These are phyloP conservation scores for Colletotrichum tamarilloi DNA, from an alignment of 2,329 filamentous ascomycete genomes.

Conservation along the genomic window DNA sequence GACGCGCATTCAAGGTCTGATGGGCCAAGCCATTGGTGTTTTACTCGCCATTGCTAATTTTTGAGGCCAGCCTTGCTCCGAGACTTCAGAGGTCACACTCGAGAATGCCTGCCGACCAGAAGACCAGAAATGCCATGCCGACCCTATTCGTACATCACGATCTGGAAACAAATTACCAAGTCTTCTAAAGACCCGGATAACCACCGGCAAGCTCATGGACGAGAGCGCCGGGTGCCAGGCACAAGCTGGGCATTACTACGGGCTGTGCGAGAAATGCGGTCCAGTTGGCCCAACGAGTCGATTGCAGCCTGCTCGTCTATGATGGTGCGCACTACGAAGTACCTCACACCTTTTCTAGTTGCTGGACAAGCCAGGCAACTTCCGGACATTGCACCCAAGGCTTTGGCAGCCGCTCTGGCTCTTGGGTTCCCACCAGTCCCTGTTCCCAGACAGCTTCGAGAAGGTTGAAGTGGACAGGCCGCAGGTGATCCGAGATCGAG, in stretches of 20 bases:
- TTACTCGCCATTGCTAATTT: not conserved
- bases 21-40: not conserved
- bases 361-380: not conserved
- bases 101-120: not conserved
- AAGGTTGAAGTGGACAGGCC: slow-evolving; percentile 26
- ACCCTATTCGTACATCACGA: not conserved
- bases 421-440: slow-evolving; percentile 4
- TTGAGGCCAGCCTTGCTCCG: no score
- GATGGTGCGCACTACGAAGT: not conserved
- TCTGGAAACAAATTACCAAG: not conserved
- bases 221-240: not conserved
- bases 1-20: not conserved
- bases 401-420: not conserved
- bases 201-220: not conserved
- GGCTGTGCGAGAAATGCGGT: slow-evolving; percentile 12
- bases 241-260: not conserved
- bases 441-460: slow-evolving; percentile 28
- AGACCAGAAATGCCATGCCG: not conserved
- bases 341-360: not conserved
- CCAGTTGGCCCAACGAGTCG: not conserved
- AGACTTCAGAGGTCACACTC: not conserved
- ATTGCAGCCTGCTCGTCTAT: not conserved
- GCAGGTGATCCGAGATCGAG: slow-evolving; percentile 13
- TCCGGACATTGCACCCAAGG: not conserved
- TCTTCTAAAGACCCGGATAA: not conserved